Conservation (phyloP, 2,329 filamentous ascomycete species). For the Pyricularia grisea region DNA sequence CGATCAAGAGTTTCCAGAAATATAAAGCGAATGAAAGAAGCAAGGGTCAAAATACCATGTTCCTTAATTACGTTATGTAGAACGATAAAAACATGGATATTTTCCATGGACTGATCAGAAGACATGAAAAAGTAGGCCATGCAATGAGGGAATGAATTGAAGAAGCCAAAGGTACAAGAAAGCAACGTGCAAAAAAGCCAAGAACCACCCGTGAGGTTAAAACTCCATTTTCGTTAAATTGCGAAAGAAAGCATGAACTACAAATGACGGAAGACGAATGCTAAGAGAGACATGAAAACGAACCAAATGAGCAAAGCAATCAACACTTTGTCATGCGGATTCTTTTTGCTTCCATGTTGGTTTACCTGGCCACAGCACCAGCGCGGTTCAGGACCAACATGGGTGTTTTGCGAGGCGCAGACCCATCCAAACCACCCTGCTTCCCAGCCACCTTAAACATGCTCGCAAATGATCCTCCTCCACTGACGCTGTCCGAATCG, state of each 20-base stretch:
- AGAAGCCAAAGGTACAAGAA: neutral
- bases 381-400: slow-evolving; percentile 81
- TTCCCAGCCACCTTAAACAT: slow-evolving; percentile 53
- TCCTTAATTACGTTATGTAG: neutral
- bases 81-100: neutral
- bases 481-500: slow-evolving; percentile 36
- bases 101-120: neutral
- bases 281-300: neutral
- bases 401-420: slow-evolving; percentile 69
- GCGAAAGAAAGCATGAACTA: neutral
- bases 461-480: slow-evolving; percentile 52
- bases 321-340: neutral
- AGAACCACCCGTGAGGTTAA: neutral
- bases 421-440: slow-evolving; percentile 44
- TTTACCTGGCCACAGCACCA: slow-evolving; percentile 20
- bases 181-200: neutral
- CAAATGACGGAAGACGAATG: slow-evolving; percentile 9
- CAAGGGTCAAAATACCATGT: neutral
- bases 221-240: neutral
- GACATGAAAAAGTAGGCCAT: slow-evolving; percentile 14
- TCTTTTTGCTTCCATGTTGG: neutral
- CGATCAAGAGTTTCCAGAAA: neutral
- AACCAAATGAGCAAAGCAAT: neutral
- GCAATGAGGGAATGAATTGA: slow-evolving; percentile 5
- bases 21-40: neutral